Evolutionary conservation across 495 filamentous ascomycete genomes (phyloP).

Genomic region (Hypoxylon rickii): DNA sequence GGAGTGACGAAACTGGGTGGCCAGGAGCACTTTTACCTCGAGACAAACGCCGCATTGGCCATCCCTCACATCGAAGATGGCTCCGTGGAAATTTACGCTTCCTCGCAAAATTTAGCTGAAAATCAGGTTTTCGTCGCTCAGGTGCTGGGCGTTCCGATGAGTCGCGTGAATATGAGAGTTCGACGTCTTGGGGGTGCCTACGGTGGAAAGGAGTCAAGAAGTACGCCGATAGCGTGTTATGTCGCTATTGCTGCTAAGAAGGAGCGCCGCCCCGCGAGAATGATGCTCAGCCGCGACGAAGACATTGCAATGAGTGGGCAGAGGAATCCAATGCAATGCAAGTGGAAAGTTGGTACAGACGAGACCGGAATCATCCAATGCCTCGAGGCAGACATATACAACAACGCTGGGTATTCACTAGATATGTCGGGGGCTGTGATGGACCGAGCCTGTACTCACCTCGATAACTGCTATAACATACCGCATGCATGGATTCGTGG

Average conservation of each 20-base stretch:
- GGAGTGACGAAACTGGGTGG: conserved; percentile 78
- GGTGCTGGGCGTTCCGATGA: conserved; percentile 74
- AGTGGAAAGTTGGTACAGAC: conserved; percentile 82
- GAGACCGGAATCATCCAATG: conserved; percentile 80
- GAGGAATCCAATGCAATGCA: conserved; percentile 77
- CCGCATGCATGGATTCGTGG: conserved; percentile 83
- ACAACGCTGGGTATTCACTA: conserved; percentile 80
- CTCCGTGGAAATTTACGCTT: conserved; percentile 80
- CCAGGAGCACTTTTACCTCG: conserved; percentile 89
- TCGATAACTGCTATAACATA: conserved; percentile 77
- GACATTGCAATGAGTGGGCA: conserved; percentile 84
- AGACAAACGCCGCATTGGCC: conserved; percentile 77
- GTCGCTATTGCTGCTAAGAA: conserved; percentile 77
- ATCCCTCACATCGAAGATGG: conserved; percentile 83
- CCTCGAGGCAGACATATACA: conserved; percentile 80
- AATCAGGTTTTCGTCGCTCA: conserved; percentile 71
- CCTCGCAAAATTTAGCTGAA: conserved; percentile 75
- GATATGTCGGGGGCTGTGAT: conserved; percentile 82
- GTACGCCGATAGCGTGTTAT: conserved; percentile 75
- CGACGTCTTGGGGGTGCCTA: conserved; percentile 86
- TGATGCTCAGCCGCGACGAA: conserved; percentile 87
- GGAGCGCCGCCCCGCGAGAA: conserved; percentile 71
- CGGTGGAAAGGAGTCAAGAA: conserved; percentile 83
- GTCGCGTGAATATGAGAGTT: conserved; percentile 77
- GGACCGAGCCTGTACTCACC: conserved; percentile 74